phyloP scores from a whole-genome alignment of 2,329 filamentous ascomycete genomes.

The Colletotrichum eleusines region DNA sequence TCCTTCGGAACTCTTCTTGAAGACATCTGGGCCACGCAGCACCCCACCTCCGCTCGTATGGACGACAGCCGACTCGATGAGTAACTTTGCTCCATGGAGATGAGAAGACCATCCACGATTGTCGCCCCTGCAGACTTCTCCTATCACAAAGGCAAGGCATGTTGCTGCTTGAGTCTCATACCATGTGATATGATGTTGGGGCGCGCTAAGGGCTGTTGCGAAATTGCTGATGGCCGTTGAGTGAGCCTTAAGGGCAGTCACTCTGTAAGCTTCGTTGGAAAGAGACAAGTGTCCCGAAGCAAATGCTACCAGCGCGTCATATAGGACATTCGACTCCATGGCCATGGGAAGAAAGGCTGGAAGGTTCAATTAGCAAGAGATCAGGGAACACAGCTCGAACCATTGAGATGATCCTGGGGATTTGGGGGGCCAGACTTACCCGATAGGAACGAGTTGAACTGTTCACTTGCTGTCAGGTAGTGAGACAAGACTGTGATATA shows the following conservation, averaged over 20 bases:
- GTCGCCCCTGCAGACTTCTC: constrained; percentile 35
- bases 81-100: constrained; percentile 36
- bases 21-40: constrained; percentile 33
- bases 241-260: constrained; percentile 32
- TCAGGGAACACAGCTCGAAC: neutral
- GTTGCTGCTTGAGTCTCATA: constrained; percentile 40
- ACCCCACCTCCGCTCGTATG: constrained; percentile 1
- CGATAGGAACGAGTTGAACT: constrained; percentile 37
- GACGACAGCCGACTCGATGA: constrained; percentile 36
- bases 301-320: constrained; percentile 38
- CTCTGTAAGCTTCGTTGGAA: constrained; percentile 19
- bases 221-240: constrained; percentile 35
- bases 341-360: constrained; percentile 42
- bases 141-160: constrained; percentile 34
- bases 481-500: constrained; percentile 37
- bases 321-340: constrained; percentile 40
- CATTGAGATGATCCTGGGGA: fast-evolving
- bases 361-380: neutral
- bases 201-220: constrained; percentile 17
- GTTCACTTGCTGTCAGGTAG: constrained; percentile 32
- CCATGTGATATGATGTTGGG: constrained; percentile 30
- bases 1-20: constrained; percentile 38
- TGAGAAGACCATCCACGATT: constrained; percentile 34
- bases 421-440: neutral
- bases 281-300: constrained; percentile 39